Evolutionary conservation across 1,139 yeast genomes (phyloP), one percentile per base, ranked within the genome.

Genomic region (Spathaspora jeffriesii): DNA sequence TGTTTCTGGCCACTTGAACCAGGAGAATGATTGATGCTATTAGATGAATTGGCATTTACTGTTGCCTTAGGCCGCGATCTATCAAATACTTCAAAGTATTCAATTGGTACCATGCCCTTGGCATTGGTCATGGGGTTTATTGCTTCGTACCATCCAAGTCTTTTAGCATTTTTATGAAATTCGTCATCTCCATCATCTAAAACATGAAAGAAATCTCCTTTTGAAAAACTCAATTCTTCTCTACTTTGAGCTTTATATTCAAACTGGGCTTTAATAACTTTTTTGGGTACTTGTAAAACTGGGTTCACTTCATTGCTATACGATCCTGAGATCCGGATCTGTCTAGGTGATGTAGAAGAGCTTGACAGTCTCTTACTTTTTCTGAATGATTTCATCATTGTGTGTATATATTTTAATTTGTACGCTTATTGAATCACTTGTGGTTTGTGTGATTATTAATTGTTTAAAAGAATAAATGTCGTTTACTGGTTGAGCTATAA

Each of bases 151-250:
- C 96, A 90, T 43, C 88, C 89, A 42, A 78, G 70, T 27, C 62
- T 62, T 50, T 64, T 70, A 44, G 64, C 68, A 38, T 57, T 61
- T 42, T 62, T 62, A 27, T 47, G 47, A 28, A 54, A 57, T 25
- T 58, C 60, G 48, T 79, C 82, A 43, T 77, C 73, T 8, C 43
- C 44, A 55, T 83, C 87, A 50, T 80, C 81, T 20, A 84, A 71
- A 6, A 93, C 95, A 61, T 90, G 92, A 65, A 92, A 89, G 61
- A 91, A 91, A 61, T 92, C 97, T 27, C 97, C 97, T 57, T 84
- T 82, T 45, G 65, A 60, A 62, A 92, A 93, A 41, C 81, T 77
- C 40, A 93, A 75, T 63, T 92, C 98, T 25, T 90, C 92, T 1
- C 91, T 85, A 10, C 89, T 87, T 57, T 85, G 93, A 1, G 96